Percentiles rank a stretch among this genome's conserved stretches.
Evolutionary conservation across 2,329 filamentous ascomycete species (phyloP).

Genomic region (Alternaria rosae): DNA sequence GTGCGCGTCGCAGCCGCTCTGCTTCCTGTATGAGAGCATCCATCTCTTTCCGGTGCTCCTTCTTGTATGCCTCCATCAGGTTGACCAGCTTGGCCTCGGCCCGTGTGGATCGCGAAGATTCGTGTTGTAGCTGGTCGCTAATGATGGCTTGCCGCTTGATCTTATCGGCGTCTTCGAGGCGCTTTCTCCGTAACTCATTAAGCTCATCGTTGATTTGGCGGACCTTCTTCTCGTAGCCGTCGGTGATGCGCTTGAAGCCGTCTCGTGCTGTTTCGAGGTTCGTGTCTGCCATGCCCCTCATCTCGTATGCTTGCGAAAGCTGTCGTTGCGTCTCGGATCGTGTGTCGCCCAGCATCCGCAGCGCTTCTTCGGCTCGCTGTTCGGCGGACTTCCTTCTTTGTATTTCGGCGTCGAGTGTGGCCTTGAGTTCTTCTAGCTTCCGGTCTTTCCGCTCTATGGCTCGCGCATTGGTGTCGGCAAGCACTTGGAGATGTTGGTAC

Average conservation of each 20-base stretch:
- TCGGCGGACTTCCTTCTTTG: constrained; percentile 67
- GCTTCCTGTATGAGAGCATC: constrained; percentile 66
- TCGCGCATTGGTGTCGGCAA: constrained; percentile 74
- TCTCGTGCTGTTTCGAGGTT: constrained; percentile 73
- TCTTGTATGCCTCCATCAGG: constrained; percentile 71
- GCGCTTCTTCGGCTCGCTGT: constrained; percentile 67
- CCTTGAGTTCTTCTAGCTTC: constrained; percentile 73
- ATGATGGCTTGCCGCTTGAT: constrained; percentile 68
- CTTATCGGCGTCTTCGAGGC: constrained; percentile 42
- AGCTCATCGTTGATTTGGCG: constrained; percentile 63
- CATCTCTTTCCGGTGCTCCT: constrained; percentile 68
- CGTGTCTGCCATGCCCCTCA: constrained; percentile 61
- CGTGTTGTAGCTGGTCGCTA: constrained; percentile 75
- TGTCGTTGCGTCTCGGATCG: constrained; percentile 66
- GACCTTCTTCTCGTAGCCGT: constrained; percentile 46
- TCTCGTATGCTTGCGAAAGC: constrained; percentile 64
- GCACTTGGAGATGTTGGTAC: constrained; percentile 73
- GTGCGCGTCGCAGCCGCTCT: constrained; percentile 61
- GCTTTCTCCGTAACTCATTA: constrained; percentile 39
- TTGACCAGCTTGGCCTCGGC: constrained; percentile 69
- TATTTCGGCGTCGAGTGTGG: constrained; percentile 69
- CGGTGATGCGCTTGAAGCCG: constrained; percentile 73
- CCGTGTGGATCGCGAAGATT: constrained; percentile 66
- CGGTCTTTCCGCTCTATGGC: constrained; percentile 76
- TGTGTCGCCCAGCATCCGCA: constrained; percentile 69